Percentiles rank a stretch among this genome's conserved stretches.
phyloP scores from a whole-genome alignment of 148 eudicot genomes.

The Fagopyrum homotropicum region DNA sequence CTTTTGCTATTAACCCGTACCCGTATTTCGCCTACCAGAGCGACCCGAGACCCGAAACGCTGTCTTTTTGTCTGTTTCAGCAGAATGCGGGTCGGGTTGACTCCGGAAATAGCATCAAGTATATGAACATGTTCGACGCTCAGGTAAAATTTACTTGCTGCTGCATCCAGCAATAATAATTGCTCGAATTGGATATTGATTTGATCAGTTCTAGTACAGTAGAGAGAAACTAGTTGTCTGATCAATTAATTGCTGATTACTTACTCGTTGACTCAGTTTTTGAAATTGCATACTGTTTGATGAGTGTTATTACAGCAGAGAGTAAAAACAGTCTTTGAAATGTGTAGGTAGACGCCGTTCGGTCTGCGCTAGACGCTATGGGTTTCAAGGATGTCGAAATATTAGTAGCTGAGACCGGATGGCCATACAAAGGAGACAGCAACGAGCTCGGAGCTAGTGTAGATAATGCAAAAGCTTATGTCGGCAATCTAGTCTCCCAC shows the following conservation, averaged over 20 bases:
- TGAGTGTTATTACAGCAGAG: too few species aligned
- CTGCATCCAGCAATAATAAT: too few species aligned
- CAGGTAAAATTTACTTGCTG: conserved; percentile 17
- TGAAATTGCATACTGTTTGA: too few species aligned
- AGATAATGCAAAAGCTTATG: conserved; percentile 76
- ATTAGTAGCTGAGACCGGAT: conserved; percentile 87
- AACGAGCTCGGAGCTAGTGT: conserved; percentile 63
- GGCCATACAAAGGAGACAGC: conserved; percentile 78
- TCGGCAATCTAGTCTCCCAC: conserved; percentile 60
- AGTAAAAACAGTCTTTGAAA: not conserved
- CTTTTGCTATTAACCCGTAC: conserved; percentile 48
- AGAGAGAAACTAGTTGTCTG: too few species aligned
- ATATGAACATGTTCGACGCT: conserved; percentile 64
- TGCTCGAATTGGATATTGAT: too few species aligned
- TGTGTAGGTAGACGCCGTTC: conserved; percentile 68
- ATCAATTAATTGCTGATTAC: too few species aligned
- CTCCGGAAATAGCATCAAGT: conserved; percentile 39
- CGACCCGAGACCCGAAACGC: conserved; percentile 48
- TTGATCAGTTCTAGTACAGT: too few species aligned
- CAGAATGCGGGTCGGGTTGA: conserved; percentile 49
- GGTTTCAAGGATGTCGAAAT: conserved; percentile 72
- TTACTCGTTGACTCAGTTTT: too few species aligned
- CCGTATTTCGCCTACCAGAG: conserved; percentile 56
- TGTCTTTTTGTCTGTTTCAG: conserved; percentile 48
- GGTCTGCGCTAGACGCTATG: conserved; percentile 58